Conservation (phyloP, 768 basidiomycete genomes). For the Cystofilobasidium ferigula region DNA sequence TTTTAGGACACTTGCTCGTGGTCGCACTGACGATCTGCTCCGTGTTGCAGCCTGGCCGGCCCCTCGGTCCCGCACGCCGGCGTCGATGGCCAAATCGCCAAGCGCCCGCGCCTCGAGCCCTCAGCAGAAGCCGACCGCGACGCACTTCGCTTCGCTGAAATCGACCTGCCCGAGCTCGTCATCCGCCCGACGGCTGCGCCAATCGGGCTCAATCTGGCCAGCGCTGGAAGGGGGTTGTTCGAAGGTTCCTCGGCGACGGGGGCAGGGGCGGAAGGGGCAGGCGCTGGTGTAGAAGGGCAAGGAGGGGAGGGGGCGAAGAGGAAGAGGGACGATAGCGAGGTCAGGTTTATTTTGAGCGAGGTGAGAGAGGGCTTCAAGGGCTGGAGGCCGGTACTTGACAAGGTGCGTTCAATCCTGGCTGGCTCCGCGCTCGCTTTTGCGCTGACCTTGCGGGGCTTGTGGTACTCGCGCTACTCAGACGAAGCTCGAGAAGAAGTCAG, state of each 20-base stretch:
- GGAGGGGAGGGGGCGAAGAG: constrained; percentile 29
- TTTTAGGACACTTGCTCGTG: neutral
- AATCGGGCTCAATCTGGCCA: constrained; percentile 64
- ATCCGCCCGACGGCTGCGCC: constrained; percentile 55
- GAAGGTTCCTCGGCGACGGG: constrained; percentile 47
- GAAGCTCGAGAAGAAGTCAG: constrained; percentile 58
- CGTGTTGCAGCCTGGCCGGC: neutral
- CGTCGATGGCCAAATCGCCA: constrained; percentile 2
- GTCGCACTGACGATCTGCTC: neutral
- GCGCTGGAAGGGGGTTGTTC: constrained; percentile 70
- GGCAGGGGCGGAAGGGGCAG: constrained; percentile 28
- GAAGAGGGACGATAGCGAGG: constrained; percentile 43
- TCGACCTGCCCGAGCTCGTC: constrained; percentile 77
- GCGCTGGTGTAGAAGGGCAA: constrained; percentile 28
- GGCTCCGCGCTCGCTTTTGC: neutral
- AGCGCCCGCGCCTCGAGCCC: constrained; percentile 8
- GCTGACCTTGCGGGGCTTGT: neutral
- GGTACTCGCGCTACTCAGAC: neutral
- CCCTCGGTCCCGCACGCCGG: neutral
- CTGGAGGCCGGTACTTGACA: constrained; percentile 52
- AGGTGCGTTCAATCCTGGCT: too few species aligned
- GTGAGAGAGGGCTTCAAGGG: constrained; percentile 44
- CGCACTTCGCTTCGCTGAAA: constrained; percentile 40
- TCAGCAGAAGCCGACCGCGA: neutral
- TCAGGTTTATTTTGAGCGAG: constrained; percentile 45